Evolutionary conservation across 495 filamentous ascomycete species (phyloP).

Genomic region (Penicillium argentinense): DNA sequence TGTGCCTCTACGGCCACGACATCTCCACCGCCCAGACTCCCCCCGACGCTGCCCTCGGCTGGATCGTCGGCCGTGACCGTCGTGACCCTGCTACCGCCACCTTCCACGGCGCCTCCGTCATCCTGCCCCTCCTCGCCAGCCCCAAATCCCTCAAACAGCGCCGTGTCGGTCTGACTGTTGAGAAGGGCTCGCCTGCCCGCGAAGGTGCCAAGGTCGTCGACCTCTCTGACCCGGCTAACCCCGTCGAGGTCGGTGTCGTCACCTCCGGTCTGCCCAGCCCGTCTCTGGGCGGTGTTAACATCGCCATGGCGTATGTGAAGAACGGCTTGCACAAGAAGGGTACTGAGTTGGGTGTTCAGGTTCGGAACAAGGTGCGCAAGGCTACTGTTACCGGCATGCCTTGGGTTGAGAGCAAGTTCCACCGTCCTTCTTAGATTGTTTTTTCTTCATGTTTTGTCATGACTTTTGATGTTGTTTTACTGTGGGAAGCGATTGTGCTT

Average conservation of each 20-base stretch:
- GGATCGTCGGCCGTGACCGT: conserved; percentile 80
- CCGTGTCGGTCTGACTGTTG: conserved; percentile 77
- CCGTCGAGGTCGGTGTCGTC: conserved; percentile 57
- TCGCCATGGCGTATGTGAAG: conserved; percentile 94
- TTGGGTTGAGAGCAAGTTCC: conserved; percentile 83
- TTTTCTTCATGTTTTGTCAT: background rate
- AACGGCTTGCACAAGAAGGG: conserved; percentile 81
- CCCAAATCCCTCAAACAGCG: conserved; percentile 71
- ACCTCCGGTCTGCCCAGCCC: conserved; percentile 91
- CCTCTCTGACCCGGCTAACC: conserved; percentile 53
- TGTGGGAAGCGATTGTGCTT: background rate
- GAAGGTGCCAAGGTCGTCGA: conserved; percentile 82
- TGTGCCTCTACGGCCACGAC: conserved; percentile 99
- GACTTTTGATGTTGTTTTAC: background rate
- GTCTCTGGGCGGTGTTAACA: conserved; percentile 77
- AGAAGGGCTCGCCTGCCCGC: conserved; percentile 80
- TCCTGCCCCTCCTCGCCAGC: conserved; percentile 67
- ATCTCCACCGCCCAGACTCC: conserved; percentile 87
- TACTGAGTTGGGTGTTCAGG: conserved; percentile 76
- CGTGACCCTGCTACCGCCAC: conserved; percentile 52
- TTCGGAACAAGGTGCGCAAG: conserved; percentile 78
- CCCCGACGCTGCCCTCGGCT: conserved; percentile 76
- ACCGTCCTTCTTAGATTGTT: conserved; percentile 30
- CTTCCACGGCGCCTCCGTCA: conserved; percentile 74
- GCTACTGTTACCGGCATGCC: conserved; percentile 90